These are phyloP conservation scores for Coniochaeta sp. DNA, from an alignment of 2,329 filamentous ascomycete genomes.

Conservation along the genomic window DNA sequence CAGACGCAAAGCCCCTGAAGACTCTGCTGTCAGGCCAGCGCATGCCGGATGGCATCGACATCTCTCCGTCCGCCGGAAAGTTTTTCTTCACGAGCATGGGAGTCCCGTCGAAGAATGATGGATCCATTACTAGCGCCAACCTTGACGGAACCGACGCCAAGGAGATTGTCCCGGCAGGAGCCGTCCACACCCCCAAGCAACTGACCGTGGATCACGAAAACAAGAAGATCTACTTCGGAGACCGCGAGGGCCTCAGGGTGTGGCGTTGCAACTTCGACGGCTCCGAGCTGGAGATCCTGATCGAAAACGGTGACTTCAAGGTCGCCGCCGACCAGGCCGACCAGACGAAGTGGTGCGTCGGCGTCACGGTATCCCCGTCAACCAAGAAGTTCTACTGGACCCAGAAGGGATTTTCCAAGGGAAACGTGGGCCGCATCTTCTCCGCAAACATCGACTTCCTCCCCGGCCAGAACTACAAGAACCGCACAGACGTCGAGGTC, in stretches of 20 bases:
- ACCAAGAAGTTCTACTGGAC: conserved; percentile 49
- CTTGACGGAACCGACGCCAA: conserved; percentile 39
- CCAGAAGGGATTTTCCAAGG: conserved; percentile 49
- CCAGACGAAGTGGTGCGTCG: conserved; percentile 43
- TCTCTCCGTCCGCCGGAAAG: conserved; percentile 21
- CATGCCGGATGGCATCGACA: conserved; percentile 37
- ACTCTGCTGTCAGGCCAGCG: conserved; percentile 16
- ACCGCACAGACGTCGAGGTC: conserved; percentile 31
- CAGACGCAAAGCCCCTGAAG: conserved; percentile 12
- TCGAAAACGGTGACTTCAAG: conserved; percentile 12
- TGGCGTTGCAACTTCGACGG: conserved; percentile 32
- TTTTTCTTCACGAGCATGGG: conserved; percentile 48
- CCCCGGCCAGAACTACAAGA: conserved; percentile 20
- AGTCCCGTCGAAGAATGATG: conserved; percentile 27
- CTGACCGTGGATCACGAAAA: conserved; percentile 21
- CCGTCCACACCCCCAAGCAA: conserved; percentile 42
- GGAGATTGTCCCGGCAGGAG: conserved; percentile 33
- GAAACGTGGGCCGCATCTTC: conserved; percentile 43
- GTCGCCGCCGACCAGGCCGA: conserved; percentile 18
- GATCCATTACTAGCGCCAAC: conserved; percentile 30
- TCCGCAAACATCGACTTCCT: conserved; percentile 34
- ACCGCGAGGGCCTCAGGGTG: conserved; percentile 35
- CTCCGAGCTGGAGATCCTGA: conserved; percentile 27
- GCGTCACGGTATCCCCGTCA: conserved; percentile 37
- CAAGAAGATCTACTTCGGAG: conserved; percentile 31